Conservation (phyloP, 2,329 filamentous ascomycete genomes). For the Zymoseptoria crescenta region DNA sequence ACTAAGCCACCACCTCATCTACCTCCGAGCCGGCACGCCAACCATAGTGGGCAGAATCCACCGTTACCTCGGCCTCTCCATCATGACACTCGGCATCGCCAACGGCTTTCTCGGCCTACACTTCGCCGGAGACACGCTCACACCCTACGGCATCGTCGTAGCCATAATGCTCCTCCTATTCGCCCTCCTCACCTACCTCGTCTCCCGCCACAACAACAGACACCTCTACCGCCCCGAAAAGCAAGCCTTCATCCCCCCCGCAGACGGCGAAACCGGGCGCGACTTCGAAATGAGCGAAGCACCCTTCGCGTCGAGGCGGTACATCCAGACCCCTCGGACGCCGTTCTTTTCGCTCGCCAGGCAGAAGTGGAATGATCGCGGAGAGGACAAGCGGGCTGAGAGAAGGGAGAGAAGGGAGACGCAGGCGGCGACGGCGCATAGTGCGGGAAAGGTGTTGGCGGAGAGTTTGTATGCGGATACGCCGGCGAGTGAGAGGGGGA, state of each 20-base stretch:
- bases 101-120: constrained; percentile 55
- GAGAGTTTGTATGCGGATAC: constrained; percentile 18
- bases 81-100: constrained; percentile 47
- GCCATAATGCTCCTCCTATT: constrained; percentile 15
- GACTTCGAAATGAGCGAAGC: constrained; percentile 17
- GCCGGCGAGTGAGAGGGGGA: constrained; percentile 13
- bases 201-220: constrained; percentile 11
- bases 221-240: constrained; percentile 18
- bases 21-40: constrained; percentile 27
- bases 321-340: constrained; percentile 17
- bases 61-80: constrained; percentile 49
- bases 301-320: constrained; percentile 11
- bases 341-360: constrained; percentile 8
- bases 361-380: background rate
- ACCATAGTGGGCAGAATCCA: constrained; percentile 45
- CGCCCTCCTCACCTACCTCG: constrained; percentile 5
- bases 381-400: background rate
- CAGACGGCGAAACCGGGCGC: constrained; percentile 4
- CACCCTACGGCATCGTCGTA: constrained; percentile 17
- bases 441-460: background rate
- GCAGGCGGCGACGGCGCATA: background rate
- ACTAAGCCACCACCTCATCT: constrained; percentile 33
- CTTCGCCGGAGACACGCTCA: constrained; percentile 41
- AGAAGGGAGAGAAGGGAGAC: background rate
- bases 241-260: constrained; percentile 1